Evolutionary conservation across 495 filamentous ascomycete species (phyloP).

Genomic region (Aspergillus olivimuriae): DNA sequence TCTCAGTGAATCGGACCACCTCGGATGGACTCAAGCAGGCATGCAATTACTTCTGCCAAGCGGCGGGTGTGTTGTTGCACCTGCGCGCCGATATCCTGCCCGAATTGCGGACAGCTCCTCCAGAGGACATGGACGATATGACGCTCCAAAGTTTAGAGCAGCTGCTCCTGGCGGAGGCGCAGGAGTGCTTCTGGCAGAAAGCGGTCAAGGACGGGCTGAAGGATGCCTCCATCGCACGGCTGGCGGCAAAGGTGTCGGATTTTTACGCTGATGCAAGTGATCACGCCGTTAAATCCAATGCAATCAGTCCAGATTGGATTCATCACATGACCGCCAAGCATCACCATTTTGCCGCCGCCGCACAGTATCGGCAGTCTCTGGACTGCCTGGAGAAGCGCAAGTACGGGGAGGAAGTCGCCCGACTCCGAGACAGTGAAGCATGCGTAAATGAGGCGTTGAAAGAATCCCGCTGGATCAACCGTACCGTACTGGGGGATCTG

Average conservation of each 20-base stretch:
- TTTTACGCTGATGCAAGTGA: slow-evolving; percentile 82
- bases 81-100: slow-evolving; percentile 75
- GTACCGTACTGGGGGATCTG: slow-evolving; percentile 73
- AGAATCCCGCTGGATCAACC: slow-evolving; percentile 80
- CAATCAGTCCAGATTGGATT: slow-evolving; percentile 92
- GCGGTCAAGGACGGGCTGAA: slow-evolving; percentile 92
- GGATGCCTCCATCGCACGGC: slow-evolving; percentile 81
- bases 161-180: slow-evolving; percentile 82
- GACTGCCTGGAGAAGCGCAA: slow-evolving; percentile 90
- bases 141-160: slow-evolving; percentile 79
- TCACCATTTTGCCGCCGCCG: slow-evolving; percentile 94
- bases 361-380: slow-evolving; percentile 88
- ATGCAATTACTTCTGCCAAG: slow-evolving; percentile 84
- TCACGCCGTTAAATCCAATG: slow-evolving; percentile 77
- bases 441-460: slow-evolving; percentile 85
- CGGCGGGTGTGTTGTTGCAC: slow-evolving; percentile 77
- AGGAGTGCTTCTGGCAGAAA: slow-evolving; percentile 98
- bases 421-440: slow-evolving; percentile 70
- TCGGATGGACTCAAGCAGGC: slow-evolving; percentile 80
- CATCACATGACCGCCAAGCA: slow-evolving; percentile 97
- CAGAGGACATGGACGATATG: slow-evolving; percentile 91
- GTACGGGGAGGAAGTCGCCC: slow-evolving; percentile 93
- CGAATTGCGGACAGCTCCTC: slow-evolving; percentile 76
- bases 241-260: slow-evolving; percentile 89
- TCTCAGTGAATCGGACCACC: slow-evolving; percentile 71